Conservation (phyloP, 2,329 filamentous ascomycete species). For the Xylariaceae sp. region DNA sequence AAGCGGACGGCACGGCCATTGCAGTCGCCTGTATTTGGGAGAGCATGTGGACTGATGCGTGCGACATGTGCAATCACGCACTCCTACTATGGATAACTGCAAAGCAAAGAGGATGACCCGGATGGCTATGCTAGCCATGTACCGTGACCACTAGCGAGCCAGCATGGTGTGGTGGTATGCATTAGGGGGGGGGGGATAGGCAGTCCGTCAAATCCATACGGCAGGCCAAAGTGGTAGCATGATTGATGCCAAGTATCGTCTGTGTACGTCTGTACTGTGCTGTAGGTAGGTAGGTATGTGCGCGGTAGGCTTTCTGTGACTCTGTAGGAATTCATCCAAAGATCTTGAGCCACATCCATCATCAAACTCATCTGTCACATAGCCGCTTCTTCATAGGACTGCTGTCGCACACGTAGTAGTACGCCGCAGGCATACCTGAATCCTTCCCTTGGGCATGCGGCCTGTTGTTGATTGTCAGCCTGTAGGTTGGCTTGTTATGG, state of each 20-base stretch:
- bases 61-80: not conserved
- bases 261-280: too few species aligned
- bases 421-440: not conserved
- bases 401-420: too few species aligned
- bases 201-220: too few species aligned
- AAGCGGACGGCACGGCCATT: too few species aligned
- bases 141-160: conserved; percentile 1
- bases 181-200: conserved; percentile 2
- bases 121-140: not conserved
- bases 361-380: not conserved
- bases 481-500: too few species aligned
- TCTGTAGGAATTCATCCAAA: conserved; percentile 13
- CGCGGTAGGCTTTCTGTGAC: too few species aligned
- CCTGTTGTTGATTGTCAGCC: too few species aligned
- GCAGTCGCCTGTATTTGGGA: not conserved
- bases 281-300: too few species aligned
- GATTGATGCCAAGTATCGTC: conserved; percentile 6
- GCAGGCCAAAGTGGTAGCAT: too few species aligned
- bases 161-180: conserved; percentile 17
- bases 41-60: not conserved
- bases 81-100: not conserved
- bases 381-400: too few species aligned
- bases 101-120: not conserved
- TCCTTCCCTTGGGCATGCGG: not conserved
- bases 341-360: conserved; percentile 1